Base-by-base conservation (phyloP, 2,329 filamentous ascomycete genomes). In the Lasiodiplodia citricola region DNA sequence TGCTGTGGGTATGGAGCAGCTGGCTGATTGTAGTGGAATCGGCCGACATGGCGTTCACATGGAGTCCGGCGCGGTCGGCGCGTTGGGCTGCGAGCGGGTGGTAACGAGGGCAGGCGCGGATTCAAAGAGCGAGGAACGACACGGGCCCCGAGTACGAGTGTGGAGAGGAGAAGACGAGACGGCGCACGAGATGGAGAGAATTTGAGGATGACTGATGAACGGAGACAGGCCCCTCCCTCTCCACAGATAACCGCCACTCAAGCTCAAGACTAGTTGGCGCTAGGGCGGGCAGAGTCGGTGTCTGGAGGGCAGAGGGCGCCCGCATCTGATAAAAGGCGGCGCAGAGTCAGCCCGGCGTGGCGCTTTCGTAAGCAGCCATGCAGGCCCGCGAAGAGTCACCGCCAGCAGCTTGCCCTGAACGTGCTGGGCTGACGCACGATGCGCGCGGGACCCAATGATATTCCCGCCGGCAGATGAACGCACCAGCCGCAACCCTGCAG, bases 1-100 rank as follows among this genome's bases (percentile, higher is more conserved):
- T 65, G 66, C 66, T 68, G 50, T 68, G 66, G 8, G 66, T 23
- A 25, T 44, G 66, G 21, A 68, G 66, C 21, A 68, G 31, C 51
- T 54, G 56, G 50, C 63, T 57, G 25, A 68, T 63, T 4, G 57
- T 18, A 21, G 35, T 47, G 35, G 52, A 37, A 16, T 35, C 35
- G 66, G 18, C 37, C 31, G 66, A 68, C 66, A 68, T 68, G 18
- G 10, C 55, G 57, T 66, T 44, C 35, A 44, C 60, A 64, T 52
- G 47, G 13, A 52, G 44, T 6, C 60, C 28, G 18, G 60, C 28
- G 58, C 58, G 44, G 25, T 23, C 44, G 58, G 37, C 41, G 41
- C 57, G 57, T 25, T 62, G 57, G 37, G 56, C 18, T 38, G 35
- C 18, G 11, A 10, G 31, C 21, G 57, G 57, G 21, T 28, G 16